Conservation (phyloP, 768 basidiomycete species). For the Russula vinacea region DNA sequence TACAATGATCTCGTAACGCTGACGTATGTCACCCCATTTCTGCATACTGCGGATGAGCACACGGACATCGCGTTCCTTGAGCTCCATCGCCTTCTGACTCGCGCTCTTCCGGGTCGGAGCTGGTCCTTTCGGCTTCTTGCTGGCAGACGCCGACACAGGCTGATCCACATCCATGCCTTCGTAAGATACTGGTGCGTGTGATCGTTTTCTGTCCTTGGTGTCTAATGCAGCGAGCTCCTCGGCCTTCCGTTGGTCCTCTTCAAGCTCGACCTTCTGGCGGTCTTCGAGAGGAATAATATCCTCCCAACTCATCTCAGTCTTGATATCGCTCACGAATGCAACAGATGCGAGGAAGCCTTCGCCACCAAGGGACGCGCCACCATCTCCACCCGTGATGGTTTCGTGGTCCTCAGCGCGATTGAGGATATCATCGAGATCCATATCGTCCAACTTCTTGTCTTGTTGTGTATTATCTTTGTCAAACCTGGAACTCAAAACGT, state of each 20-base stretch:
- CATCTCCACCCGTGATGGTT: slow-evolving; percentile 79
- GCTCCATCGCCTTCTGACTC: slow-evolving; percentile 90
- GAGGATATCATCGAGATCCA: slow-evolving; percentile 98
- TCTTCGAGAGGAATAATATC: slow-evolving; percentile 96
- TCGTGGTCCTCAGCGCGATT: slow-evolving; percentile 97
- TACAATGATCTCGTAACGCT: slow-evolving; percentile 92
- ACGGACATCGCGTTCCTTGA: slow-evolving; percentile 96
- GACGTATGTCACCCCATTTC: slow-evolving; percentile 95
- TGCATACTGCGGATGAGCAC: slow-evolving; percentile 93
- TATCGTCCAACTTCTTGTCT: slow-evolving; percentile 94
- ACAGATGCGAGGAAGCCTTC: slow-evolving; percentile 95
- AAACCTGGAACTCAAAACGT: slow-evolving; percentile 55
- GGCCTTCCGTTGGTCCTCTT: slow-evolving; percentile 70
- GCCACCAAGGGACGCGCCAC: slow-evolving; percentile 93
- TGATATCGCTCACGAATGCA: slow-evolving; percentile 94
- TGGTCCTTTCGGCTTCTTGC: slow-evolving; percentile 72
- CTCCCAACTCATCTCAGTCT: slow-evolving; percentile 99
- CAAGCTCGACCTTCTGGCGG: slow-evolving; percentile 77
- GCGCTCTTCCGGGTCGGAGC: slow-evolving; percentile 82
- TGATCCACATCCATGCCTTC: slow-evolving; percentile 92
- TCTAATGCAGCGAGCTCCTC: slow-evolving; percentile 71
- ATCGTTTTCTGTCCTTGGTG: slow-evolving; percentile 68
- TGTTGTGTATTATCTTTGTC: slow-evolving; percentile 94
- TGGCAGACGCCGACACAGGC: slow-evolving; percentile 53
- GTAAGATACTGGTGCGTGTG: slow-evolving; percentile 83